Evolutionary conservation across 805 yeast genomes (phyloP).

Genomic region (Wickerhamomyces strasburgensis): DNA sequence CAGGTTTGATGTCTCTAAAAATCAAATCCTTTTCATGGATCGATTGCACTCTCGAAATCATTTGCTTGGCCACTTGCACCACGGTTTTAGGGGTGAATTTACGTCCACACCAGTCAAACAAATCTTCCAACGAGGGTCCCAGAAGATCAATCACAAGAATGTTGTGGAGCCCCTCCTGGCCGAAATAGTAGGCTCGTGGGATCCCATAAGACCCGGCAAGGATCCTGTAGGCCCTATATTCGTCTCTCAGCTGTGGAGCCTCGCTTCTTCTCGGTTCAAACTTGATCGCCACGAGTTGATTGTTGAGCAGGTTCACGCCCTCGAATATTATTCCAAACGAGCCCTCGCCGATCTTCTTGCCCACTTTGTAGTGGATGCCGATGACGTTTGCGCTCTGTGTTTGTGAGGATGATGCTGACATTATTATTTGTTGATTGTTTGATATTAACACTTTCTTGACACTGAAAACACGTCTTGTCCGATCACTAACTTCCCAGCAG

Average conservation of each 20-base stretch:
- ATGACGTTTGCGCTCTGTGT: conserved; percentile 9
- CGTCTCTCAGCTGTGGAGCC: conserved; percentile 81
- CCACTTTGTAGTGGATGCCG: conserved; percentile 66
- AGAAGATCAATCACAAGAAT: conserved; percentile 70
- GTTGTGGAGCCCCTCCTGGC: conserved; percentile 80
- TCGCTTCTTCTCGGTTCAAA: conserved; percentile 78
- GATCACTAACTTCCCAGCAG: neutral
- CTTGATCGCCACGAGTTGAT: conserved; percentile 64
- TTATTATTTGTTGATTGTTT: neutral
- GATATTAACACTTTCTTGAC: no score
- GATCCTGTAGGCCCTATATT: conserved; percentile 71
- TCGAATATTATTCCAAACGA: conserved; percentile 83
- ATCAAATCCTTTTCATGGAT: conserved; percentile 75
- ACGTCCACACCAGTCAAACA: conserved; percentile 86
- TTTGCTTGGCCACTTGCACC: conserved; percentile 69
- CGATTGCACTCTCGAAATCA: conserved; percentile 67
- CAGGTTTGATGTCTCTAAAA: conserved; percentile 81
- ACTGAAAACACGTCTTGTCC: no score
- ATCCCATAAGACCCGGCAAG: conserved; percentile 66
- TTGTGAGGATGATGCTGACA: neutral
- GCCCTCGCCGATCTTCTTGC: conserved; percentile 84
- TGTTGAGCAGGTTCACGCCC: conserved; percentile 68
- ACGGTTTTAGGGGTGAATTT: conserved; percentile 68
- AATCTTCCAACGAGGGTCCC: conserved; percentile 78
- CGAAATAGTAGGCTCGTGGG: conserved; percentile 81